Evolutionary conservation across 441 rosid species (phyloP), one percentile per base, ranked within the genome.

Genomic region (Eutrema salsugineum): DNA sequence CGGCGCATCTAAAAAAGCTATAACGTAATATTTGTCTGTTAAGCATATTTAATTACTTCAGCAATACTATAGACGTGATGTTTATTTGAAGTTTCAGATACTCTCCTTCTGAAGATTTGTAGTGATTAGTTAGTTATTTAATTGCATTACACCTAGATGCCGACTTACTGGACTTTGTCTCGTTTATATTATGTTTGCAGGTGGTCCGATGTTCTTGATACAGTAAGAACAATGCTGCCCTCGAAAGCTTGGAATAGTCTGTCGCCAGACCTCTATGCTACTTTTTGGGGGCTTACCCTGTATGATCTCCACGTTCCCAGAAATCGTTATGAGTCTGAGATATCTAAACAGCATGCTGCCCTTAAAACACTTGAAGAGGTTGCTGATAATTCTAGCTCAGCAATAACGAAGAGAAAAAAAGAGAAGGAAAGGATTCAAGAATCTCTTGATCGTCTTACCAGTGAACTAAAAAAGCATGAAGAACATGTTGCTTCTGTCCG

Each of bases 361-460:
- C 99, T 96, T 71, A 96, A 94, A 83, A 91, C 94, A 68, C 87
- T 94, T 71, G 99, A 96, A 81, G 99, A 94, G 82, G 84, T 91
- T 77, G 77, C 97, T 73, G 99, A 96, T 77, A 94, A 92, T 78
- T 96, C 99, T 43, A 91, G 95, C 79, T 94, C 98, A 9, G 99
- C 97, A 65, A 92, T 96, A 36, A 83, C 93, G 22, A 96, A 96
- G 79, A 88, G 99, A 78, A 96, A 96, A 84, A 96, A 96, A 78
- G 99, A 96, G 73, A 96, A 96, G 84, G 99, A 96, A 84, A 88
- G 94, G 85, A 92, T 96, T 82, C 99, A 96, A 80, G 99, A 96
- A 78, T 91, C 99, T 68, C 86, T 96, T 47, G 99, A 96, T 84
- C 97, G 97, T 70, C 79, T 96, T 66, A 89, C 86, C 6, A 71